phyloP scores from a whole-genome alignment of 2,329 filamentous ascomycete genomes.

The Lachnellula suecica region DNA sequence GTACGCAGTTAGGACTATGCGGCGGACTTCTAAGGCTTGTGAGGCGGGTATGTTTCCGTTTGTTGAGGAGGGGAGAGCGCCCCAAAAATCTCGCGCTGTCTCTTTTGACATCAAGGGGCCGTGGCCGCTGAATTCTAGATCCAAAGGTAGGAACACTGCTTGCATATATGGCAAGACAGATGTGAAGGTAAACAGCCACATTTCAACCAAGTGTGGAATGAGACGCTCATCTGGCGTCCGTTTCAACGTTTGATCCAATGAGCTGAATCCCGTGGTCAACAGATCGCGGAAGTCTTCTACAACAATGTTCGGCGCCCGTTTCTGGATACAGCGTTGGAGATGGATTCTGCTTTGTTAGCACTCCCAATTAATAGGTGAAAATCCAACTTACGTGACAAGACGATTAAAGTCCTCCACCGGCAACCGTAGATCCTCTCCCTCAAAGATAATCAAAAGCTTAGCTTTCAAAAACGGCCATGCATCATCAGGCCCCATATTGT shows the following conservation, averaged over 20 bases:
- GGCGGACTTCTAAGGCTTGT: constrained; percentile 76
- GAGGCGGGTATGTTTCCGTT: constrained; percentile 43
- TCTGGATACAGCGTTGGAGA: constrained; percentile 74
- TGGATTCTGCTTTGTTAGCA: constrained; percentile 50
- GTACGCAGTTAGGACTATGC: constrained; percentile 83
- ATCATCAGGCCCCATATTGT: constrained; percentile 72
- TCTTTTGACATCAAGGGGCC: constrained; percentile 76
- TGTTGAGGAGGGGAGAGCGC: constrained; percentile 56
- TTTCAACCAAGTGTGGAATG: constrained; percentile 86
- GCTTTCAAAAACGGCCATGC: constrained; percentile 81
- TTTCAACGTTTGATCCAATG: constrained; percentile 79
- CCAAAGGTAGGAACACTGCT: constrained; percentile 88
- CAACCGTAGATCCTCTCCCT: constrained; percentile 76
- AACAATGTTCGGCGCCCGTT: constrained; percentile 67
- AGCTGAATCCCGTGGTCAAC: constrained; percentile 77
- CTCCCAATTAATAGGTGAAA: constrained; percentile 13
- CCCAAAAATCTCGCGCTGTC: constrained; percentile 90
- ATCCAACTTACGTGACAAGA: constrained; percentile 56
- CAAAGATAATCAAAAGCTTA: constrained; percentile 74
- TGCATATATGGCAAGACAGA: constrained; percentile 91
- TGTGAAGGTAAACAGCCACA: constrained; percentile 93
- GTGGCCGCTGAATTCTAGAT: constrained; percentile 86
- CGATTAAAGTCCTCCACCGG: constrained; percentile 83
- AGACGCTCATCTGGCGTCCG: constrained; percentile 80
- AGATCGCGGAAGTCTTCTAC: constrained; percentile 77